Conservation (phyloP, 768 basidiomycete species). For the Dioszegia hungarica region DNA sequence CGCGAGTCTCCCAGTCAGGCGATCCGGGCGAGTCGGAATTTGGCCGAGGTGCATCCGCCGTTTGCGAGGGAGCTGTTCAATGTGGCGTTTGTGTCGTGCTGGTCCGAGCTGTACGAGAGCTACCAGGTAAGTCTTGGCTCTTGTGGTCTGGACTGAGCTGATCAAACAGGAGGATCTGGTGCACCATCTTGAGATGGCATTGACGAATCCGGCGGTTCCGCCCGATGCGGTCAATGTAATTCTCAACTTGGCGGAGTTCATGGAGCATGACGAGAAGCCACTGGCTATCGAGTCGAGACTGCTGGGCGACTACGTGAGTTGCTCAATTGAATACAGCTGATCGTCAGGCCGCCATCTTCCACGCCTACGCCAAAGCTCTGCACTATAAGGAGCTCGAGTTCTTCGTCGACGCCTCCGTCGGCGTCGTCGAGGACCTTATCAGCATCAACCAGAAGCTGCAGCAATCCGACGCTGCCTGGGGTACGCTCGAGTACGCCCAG, state of each 20-base stretch:
- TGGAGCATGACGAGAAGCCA: constrained; percentile 97
- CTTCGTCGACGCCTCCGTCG: constrained; percentile 77
- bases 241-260: constrained; percentile 92
- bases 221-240: constrained; percentile 85
- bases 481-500: constrained; percentile 81
- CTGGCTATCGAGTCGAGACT: constrained; percentile 89
- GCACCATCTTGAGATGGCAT: constrained; percentile 76
- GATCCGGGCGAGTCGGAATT: constrained; percentile 88
- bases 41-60: constrained; percentile 85
- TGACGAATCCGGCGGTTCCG: constrained; percentile 67
- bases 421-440: constrained; percentile 90
- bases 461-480: constrained; percentile 97
- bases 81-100: constrained; percentile 95
- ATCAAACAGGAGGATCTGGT: constrained; percentile 97
- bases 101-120: constrained; percentile 90
- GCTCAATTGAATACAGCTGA: constrained; percentile 1
- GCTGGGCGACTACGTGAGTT: constrained; percentile 70
- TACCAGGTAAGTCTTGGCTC: constrained; percentile 77
- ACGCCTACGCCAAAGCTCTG: constrained; percentile 93
- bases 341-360: constrained; percentile 68
- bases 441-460: constrained; percentile 94
- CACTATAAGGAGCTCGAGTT: constrained; percentile 99
- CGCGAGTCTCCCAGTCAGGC: constrained; percentile 97
- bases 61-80: constrained; percentile 94
- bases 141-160: constrained; percentile 7